Evolutionary conservation across 306 rosid genomes (phyloP), one percentile per base, ranked within the genome.

Genomic region (Vachellia collinsii): DNA sequence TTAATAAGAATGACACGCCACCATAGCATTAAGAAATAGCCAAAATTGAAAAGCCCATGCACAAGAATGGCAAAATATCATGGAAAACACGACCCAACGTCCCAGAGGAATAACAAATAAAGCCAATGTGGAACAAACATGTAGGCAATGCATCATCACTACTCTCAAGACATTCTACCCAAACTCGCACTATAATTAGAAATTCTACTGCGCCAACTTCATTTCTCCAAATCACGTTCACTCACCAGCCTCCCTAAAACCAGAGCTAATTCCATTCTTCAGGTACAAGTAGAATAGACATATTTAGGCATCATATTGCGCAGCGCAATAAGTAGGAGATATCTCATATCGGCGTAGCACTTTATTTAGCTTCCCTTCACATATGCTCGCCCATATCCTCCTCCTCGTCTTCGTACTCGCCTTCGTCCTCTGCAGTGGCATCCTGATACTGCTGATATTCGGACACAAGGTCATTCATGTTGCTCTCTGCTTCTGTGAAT

Each of bases 371-470:
- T 69, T 47, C 63, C 72, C 73, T 68, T 83, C 65, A 88, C 0
- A 41, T 80, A 0, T 61, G 73, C 43, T 85, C 86, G 12, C 22
- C 34, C 11, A 9, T 81, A 7, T 85, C 87, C 51, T 85, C 91
- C 54, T 88, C 91, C 75, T 88, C 91, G 0, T 88, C 91, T 5
- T 88, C 89, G 12, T 81, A 83, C 5, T 83, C 88, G 0, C 85
- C 88, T 44, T 88, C 91, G 3, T 88, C 91, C 7, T 88, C 91
- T 0, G 91, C 91, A 54, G 91, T 86, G 39, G 91, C 91, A 61
- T 88, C 91, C 88, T 88, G 91, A 79, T 88, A 88, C 83, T 88
- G 91, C 83, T 88, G 91, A 80, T 88, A 88, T 70, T 88, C 91
- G 0, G 91, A 88, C 53, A 88, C 89, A 6, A 86, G 91, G 25